Evolutionary conservation across 352 stramenopile genomes (phyloP), one percentile per base, ranked within the genome.

Genomic region (Pythium volutum): DNA sequence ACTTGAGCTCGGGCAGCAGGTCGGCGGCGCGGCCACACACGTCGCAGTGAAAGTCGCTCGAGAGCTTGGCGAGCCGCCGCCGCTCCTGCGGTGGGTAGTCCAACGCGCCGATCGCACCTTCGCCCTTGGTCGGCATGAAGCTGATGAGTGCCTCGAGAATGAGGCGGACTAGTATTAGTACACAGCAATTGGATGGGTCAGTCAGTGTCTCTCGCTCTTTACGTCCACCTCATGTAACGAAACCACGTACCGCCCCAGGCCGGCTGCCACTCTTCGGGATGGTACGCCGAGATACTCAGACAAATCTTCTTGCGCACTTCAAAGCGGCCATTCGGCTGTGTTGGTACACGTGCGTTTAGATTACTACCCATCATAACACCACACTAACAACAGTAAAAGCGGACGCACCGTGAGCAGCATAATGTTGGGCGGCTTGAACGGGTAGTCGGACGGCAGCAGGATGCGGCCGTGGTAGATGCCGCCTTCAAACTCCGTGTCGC

Each of bases 291-390:
- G 56, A 99, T 99, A 39, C 88, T 98, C 20, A 99, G 71, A 75
- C 97, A 99, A 59, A 99, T 98, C 80, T 99, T 99, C 55, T 96
- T 98, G 62, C 91, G 91, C 8, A 97, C 89, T 76, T 98, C 96
- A 72, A 99, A 99, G 34, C 97, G 90, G 31, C 97, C 97, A 58
- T 98, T 99, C 7, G 91, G 91, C 79, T 91, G n/a, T n/a, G n/a
- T n/a, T n/a, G n/a, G n/a, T n/a, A n/a, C n/a, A n/a, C n/a, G n/a
- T n/a, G n/a, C n/a, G n/a, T n/a, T n/a, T n/a, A n/a, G n/a, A n/a
- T n/a, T n/a, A n/a, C n/a, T n/a, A n/a, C n/a, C n/a, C n/a, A n/a
- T n/a, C n/a, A n/a, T n/a, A n/a, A n/a, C n/a, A n/a, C n/a, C n/a
- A n/a, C n/a, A n/a, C n/a, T n/a, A n/a, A n/a, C n/a, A n/a, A n/a